These are phyloP conservation scores for Rhizopus arrhizus DNA, from an alignment of 371 early-diverging fungal genomes.

Conservation along the genomic window DNA sequence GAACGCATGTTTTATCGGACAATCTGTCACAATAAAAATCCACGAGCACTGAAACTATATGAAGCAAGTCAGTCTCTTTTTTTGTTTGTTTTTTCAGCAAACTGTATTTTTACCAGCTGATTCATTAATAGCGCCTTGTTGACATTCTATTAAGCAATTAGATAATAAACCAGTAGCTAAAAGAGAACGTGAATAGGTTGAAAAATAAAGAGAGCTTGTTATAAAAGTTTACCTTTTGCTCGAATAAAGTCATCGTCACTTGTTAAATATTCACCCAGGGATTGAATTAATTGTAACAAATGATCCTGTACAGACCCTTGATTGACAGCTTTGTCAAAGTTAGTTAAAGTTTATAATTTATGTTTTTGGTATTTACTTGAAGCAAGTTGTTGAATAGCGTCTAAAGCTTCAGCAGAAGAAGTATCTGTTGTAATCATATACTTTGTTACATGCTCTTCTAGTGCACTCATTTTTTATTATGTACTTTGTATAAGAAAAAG, in stretches of 20 bases:
- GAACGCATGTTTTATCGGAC: slow-evolving; percentile 74
- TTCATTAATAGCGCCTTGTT: slow-evolving; percentile 41
- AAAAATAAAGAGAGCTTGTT: not conserved
- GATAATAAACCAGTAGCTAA: slow-evolving; percentile 59
- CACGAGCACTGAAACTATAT: slow-evolving; percentile 64
- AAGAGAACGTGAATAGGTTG: not conserved
- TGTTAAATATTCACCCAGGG: slow-evolving; percentile 78
- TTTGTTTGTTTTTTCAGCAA: no score
- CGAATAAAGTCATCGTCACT: slow-evolving; percentile 82
- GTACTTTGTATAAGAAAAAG: no score
- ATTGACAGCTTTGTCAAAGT: slow-evolving; percentile 37
- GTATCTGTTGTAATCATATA: slow-evolving; percentile 48
- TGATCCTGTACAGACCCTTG: slow-evolving; percentile 42
- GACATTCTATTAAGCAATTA: slow-evolving; percentile 45
- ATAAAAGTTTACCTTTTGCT: slow-evolving; percentile 69
- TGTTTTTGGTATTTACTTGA: slow-evolving; percentile 25
- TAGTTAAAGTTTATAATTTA: not conserved
- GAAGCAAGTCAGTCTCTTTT: not conserved
- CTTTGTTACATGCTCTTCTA: slow-evolving; percentile 48
- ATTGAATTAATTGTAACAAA: slow-evolving; percentile 73
- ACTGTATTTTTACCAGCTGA: slow-evolving; percentile 39
- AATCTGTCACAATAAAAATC: slow-evolving; percentile 80
- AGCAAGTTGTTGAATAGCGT: slow-evolving; percentile 32
- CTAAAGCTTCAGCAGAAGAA: slow-evolving; percentile 37
- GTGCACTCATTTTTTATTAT: slow-evolving; percentile 19